phyloP scores from a whole-genome alignment of 2,329 filamentous ascomycete species.

The Epichloe hybrida region DNA sequence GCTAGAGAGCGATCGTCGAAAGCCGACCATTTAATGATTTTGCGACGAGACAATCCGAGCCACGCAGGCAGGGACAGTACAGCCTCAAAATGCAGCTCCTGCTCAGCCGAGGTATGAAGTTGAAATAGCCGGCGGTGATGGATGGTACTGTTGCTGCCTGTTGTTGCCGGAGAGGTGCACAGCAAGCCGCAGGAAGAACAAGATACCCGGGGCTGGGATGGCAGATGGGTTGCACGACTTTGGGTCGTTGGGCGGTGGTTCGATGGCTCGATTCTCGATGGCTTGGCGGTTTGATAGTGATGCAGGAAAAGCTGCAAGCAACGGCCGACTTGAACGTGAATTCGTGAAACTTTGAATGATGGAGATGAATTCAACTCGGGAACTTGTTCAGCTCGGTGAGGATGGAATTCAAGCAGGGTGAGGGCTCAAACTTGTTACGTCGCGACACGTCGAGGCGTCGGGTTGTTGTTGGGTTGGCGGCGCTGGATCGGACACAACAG shows the following conservation, averaged over 20 bases:
- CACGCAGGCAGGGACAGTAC: not conserved
- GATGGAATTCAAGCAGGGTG: not conserved
- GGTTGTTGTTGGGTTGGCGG: not conserved
- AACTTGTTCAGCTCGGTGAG: not conserved
- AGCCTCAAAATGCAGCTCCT: not conserved
- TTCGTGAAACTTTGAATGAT: not conserved
- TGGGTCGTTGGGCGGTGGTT: not conserved
- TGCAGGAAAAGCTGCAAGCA: not conserved
- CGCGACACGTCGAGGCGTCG: not conserved
- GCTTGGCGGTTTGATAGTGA: not conserved
- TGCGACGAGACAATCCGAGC: not conserved
- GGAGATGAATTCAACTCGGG: not conserved
- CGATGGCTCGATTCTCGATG: not conserved
- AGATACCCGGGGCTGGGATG: not conserved
- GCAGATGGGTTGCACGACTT: not conserved
- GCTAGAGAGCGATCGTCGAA: not conserved
- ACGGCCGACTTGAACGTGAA: not conserved
- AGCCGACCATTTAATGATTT: not conserved
- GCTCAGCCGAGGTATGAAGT: not conserved
- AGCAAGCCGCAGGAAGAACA: not conserved
- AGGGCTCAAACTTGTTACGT: not conserved
- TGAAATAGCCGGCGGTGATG: not conserved
- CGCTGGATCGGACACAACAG: not conserved
- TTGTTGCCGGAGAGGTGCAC: not conserved
- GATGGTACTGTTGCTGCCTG: not conserved